Evolutionary conservation across 2,329 filamentous ascomycete genomes (phyloP).

Genomic region (Pleurostoma richardsiae): DNA sequence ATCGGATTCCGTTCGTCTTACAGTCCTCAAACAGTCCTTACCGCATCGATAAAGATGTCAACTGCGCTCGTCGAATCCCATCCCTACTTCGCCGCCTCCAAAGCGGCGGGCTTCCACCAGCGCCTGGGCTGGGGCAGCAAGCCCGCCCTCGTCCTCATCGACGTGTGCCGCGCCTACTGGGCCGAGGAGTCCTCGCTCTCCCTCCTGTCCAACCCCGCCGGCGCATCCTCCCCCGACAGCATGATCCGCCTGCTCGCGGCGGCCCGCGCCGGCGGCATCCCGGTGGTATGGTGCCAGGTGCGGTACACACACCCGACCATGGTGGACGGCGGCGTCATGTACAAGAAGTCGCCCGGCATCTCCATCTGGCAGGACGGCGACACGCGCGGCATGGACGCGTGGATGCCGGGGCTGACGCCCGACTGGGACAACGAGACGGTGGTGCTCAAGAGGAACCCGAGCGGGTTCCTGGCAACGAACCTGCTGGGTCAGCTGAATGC

Average conservation of each 20-base stretch:
- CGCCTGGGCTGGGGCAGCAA: constrained; percentile 36
- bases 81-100: no score
- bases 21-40: no score
- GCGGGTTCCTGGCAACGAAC: constrained; percentile 29
- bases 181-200: constrained; percentile 33
- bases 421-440: constrained; percentile 21
- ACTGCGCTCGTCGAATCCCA: no score
- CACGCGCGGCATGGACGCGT: constrained; percentile 28
- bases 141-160: constrained; percentile 37
- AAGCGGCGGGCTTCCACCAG: constrained; percentile 26
- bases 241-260: constrained; percentile 33
- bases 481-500: constrained; percentile 16
- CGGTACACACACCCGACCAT: constrained; percentile 35
- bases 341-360: constrained; percentile 33
- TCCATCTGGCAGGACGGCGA: constrained; percentile 33
- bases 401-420: constrained; percentile 30
- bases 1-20: no score
- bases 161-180: constrained; percentile 43
- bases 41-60: no score
- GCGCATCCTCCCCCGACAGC: constrained; percentile 25
- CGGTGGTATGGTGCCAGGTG: constrained; percentile 37
- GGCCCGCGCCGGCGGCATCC: constrained; percentile 27
- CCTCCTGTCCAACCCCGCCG: constrained; percentile 27
- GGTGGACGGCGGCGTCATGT: constrained; percentile 38
- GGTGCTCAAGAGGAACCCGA: constrained; percentile 36